Evolutionary conservation across 2,329 filamentous ascomycete genomes (phyloP).

Genomic region (Pyrenochaeta sp.): DNA sequence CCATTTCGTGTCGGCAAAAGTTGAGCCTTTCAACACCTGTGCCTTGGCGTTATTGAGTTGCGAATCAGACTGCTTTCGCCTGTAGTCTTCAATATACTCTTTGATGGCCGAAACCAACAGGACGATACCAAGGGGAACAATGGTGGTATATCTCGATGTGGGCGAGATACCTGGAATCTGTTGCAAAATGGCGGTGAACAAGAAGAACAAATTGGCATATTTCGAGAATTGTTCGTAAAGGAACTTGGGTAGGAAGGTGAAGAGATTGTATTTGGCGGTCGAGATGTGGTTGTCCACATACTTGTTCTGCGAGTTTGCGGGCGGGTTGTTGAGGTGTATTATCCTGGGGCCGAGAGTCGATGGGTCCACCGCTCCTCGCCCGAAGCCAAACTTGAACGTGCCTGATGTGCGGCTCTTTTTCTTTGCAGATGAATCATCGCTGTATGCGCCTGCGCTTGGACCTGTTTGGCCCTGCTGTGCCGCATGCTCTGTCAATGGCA

Average conservation of each 20-base stretch:
- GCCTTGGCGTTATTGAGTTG: slow-evolving; percentile 88
- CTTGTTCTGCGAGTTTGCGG: slow-evolving; percentile 86
- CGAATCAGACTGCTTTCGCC: slow-evolving; percentile 85
- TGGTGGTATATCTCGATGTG: slow-evolving; percentile 94
- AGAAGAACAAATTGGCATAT: slow-evolving; percentile 98
- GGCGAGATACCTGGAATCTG: slow-evolving; percentile 95
- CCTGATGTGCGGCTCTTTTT: slow-evolving; percentile 55
- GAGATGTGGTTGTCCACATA: slow-evolving; percentile 97
- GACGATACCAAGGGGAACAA: slow-evolving; percentile 90
- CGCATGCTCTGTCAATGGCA: slow-evolving; percentile 84
- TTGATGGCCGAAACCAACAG: slow-evolving; percentile 94
- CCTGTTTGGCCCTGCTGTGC: slow-evolving; percentile 55
- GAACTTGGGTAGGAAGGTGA: slow-evolving; percentile 96
- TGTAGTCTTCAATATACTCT: slow-evolving; percentile 91
- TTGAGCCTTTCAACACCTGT: slow-evolving; percentile 80
- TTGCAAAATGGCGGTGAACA: slow-evolving; percentile 93
- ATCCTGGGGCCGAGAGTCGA: slow-evolving; percentile 89
- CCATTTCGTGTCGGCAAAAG: slow-evolving; percentile 89
- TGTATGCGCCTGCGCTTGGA: slow-evolving; percentile 51
- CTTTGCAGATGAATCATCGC: slow-evolving; percentile 34
- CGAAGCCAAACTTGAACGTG: slow-evolving; percentile 93
- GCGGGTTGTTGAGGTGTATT: slow-evolving; percentile 95
- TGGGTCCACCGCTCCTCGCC: slow-evolving; percentile 82
- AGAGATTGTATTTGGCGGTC: slow-evolving; percentile 94
- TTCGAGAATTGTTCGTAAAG: slow-evolving; percentile 98